Conservation (phyloP, 2,329 filamentous ascomycete genomes). For the Sarocladium kiliense region DNA sequence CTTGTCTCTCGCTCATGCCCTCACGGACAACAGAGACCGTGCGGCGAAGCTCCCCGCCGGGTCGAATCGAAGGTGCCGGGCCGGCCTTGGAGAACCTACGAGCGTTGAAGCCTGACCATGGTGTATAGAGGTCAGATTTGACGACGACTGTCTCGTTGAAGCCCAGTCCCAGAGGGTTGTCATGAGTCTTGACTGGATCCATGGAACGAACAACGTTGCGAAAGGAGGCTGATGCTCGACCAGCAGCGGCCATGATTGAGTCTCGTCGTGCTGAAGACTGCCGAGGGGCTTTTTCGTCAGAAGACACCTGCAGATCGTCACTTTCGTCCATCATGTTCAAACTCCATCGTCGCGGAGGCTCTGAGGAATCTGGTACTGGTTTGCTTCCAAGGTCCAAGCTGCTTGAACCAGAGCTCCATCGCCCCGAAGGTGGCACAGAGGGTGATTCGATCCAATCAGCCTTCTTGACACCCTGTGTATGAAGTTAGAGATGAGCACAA, state of each 20-base stretch:
- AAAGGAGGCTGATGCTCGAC: background rate
- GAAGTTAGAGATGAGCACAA: too few species aligned
- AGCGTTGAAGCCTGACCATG: conserved; percentile 9
- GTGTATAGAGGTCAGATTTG: background rate
- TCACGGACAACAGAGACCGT: background rate
- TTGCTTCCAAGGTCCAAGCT: too few species aligned
- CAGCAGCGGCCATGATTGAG: background rate
- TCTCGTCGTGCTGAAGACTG: background rate
- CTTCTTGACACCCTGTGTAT: too few species aligned
- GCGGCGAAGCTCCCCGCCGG: background rate
- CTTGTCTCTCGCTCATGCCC: conserved; percentile 14
- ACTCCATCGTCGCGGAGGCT: background rate
- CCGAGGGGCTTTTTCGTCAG: too few species aligned
- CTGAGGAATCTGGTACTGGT: too few species aligned
- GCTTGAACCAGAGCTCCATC: too few species aligned
- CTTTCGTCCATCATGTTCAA: background rate
- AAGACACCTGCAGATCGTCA: background rate
- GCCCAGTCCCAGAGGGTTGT: background rate
- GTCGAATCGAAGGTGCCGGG: too few species aligned
- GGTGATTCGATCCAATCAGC: too few species aligned
- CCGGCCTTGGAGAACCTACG: conserved; percentile 9
- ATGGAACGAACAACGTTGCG: background rate
- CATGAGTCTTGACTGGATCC: background rate
- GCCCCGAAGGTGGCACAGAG: too few species aligned
- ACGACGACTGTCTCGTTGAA: background rate